phyloP scores from a whole-genome alignment of 306 rosid species.

The Albizia julibrissin region DNA sequence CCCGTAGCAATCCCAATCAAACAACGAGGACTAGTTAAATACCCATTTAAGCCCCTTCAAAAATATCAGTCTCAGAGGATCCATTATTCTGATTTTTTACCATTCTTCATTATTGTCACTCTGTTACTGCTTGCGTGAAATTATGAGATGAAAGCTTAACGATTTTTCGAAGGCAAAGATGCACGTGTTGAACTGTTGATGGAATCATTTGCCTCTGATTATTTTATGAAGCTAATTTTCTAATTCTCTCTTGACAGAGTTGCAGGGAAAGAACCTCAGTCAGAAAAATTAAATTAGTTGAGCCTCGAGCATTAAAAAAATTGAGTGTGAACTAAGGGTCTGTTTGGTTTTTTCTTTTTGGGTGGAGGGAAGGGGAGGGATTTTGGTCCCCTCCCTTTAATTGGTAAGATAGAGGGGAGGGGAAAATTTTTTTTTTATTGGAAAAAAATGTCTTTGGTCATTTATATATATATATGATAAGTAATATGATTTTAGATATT shows the following conservation, averaged over 20 bases:
- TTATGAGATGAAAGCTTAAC: neutral
- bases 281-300: constrained; percentile 3
- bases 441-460: too few relatives aligned
- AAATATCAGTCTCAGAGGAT: neutral
- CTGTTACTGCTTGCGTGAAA: neutral
- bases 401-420: too few relatives aligned
- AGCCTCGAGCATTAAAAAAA: constrained; percentile 10
- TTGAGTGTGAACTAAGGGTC: constrained; percentile 2
- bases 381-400: too few relatives aligned
- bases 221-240: neutral
- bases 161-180: neutral
- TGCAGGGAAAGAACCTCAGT: constrained; percentile 4
- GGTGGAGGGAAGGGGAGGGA: too few relatives aligned
- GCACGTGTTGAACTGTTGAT: neutral
- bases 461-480: too few relatives aligned
- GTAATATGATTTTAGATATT: too few relatives aligned
- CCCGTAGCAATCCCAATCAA: constrained; percentile 28
- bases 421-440: too few relatives aligned
- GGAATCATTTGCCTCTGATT: neutral
- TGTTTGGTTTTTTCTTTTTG: too few relatives aligned
- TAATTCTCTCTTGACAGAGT: neutral
- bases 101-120: neutral
- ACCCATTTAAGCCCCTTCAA: neutral
- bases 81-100: neutral
- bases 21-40: constrained; percentile 16